phyloP scores from a whole-genome alignment of 2,329 filamentous ascomycete species.

The Stachybotrys chartarum region DNA sequence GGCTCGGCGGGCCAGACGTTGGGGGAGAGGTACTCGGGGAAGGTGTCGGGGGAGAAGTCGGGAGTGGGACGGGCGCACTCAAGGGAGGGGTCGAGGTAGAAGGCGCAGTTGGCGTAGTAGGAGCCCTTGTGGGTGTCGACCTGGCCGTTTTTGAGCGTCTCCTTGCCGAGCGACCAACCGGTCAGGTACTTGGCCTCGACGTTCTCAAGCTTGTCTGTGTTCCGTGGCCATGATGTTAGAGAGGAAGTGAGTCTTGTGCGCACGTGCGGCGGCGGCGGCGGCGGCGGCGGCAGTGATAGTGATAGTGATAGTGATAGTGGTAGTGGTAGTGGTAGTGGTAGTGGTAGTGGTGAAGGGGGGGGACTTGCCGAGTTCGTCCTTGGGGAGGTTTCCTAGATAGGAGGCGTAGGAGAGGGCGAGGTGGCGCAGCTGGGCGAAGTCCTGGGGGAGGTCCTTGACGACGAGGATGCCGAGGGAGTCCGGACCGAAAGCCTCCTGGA shows the following conservation, averaged over 20 bases:
- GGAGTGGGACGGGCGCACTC: conserved; percentile 54
- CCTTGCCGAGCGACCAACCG: conserved; percentile 76
- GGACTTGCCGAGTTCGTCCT: conserved; percentile 60
- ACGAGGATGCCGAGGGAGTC: conserved; percentile 86
- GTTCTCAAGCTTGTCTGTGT: conserved; percentile 49
- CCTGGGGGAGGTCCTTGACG: conserved; percentile 74
- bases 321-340: background rate
- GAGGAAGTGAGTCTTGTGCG: too few relatives aligned
- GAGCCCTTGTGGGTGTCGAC: conserved; percentile 77
- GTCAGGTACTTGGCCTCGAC: conserved; percentile 56
- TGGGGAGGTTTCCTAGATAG: conserved; percentile 75
- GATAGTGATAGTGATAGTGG: too few relatives aligned
- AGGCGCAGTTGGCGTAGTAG: conserved; percentile 78
- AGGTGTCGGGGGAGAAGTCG: conserved; percentile 52
- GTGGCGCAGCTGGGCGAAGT: conserved; percentile 65
- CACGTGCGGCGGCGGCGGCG: too few relatives aligned
- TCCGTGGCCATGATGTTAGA: background rate
- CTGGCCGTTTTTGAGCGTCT: conserved; percentile 69
- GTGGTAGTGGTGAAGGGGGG: background rate
- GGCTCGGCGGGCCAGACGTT: conserved; percentile 78
- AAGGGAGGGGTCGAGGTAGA: conserved; percentile 59
- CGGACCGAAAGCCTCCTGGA: conserved; percentile 81
- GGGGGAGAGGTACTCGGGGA: conserved; percentile 82
- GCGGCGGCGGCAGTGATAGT: too few relatives aligned
- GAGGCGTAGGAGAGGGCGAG: conserved; percentile 79